Evolutionary conservation across 148 eudicot genomes (phyloP), one percentile per base, ranked within the genome.

Genomic region (Nepenthes gracilis): DNA sequence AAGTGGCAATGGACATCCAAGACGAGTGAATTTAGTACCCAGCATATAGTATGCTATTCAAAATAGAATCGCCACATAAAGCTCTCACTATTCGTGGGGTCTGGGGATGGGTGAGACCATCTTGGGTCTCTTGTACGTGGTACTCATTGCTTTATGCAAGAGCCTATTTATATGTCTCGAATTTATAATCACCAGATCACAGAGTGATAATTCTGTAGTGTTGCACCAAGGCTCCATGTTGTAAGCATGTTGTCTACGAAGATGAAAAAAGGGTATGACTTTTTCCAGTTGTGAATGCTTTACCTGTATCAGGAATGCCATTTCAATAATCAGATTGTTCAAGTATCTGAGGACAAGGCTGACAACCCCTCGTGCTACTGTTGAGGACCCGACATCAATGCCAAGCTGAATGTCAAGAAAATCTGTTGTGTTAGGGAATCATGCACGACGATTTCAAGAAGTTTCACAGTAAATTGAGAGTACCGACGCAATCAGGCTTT

Each of bases 291-390:
- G 50, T 50, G 33, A 35, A 57, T 45, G 61, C 2, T 54, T 64
- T 72, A 84, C 95, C 87, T 87, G 95, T 65, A 87, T 78, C 62
- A 87, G 61, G 59, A 87, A 87, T 38, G 95, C 87, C 83, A 87
- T 54, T 69, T 87, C 95, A 43, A 80, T 66, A 8, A 87, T 87
- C 54, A 87, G 75, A 82, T 87, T 87, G 80, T 77, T 87, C 53
- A 87, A 66, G 68, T 87, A 84, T 12, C 90, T 87, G n/a, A 84
- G 81, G 65, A 87, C 90, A 67, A 87, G 90, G 61, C 67, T 87
- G 62, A 74, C 80, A 4, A 87, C 90, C 2, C 87, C 85, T 75
- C 87, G 74, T 15, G 95, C 90, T 71, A 84, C 85, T 6, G 90
- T 73, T 51, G 95, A 87, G 40, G 95, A 87, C 6, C 95, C 95